A percentile compares a stretch with the other conserved stretches of the same genome.
These are phyloP conservation scores for Artomyces pyxidatus DNA, from an alignment of 768 basidiomycete genomes.

Conservation along the genomic window DNA sequence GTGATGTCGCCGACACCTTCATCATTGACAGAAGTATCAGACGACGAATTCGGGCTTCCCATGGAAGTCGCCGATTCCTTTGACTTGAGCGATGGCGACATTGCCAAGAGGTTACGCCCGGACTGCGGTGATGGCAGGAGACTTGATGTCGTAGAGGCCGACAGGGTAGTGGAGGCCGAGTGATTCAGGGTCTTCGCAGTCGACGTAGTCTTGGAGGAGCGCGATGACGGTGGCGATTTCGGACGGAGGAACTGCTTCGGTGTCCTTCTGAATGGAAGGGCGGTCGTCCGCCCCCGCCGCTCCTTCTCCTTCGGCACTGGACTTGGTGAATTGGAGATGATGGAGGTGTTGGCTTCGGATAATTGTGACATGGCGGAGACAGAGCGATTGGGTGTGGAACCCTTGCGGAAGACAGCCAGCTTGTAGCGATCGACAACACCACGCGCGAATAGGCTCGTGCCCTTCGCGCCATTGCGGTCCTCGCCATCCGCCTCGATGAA, in stretches of 20 bases:
- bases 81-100: conserved; percentile 68
- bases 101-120: conserved; percentile 30
- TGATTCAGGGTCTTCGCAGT: conserved; percentile 30
- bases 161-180: conserved; percentile 41
- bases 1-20: conserved; percentile 24
- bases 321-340: conserved; percentile 35
- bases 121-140: conserved; percentile 57
- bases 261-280: conserved; percentile 64
- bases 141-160: conserved; percentile 38
- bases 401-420: conserved; percentile 79
- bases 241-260: conserved; percentile 67
- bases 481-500: conserved; percentile 76
- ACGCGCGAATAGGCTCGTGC: conserved; percentile 79
- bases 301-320: conserved; percentile 37
- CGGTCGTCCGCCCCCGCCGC: conserved; percentile 60
- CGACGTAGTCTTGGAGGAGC: conserved; percentile 21
- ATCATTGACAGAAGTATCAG: conserved; percentile 58
- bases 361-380: conserved; percentile 53
- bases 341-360: conserved; percentile 35
- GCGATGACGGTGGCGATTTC: conserved; percentile 52
- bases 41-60: conserved; percentile 61
- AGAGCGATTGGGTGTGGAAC: conserved; percentile 52
- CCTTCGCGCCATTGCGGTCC: conserved; percentile 74
- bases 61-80: conserved; percentile 75
- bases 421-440: conserved; percentile 86